Conservation (phyloP, 768 basidiomycete genomes). For the Gymnopilus junonius region DNA sequence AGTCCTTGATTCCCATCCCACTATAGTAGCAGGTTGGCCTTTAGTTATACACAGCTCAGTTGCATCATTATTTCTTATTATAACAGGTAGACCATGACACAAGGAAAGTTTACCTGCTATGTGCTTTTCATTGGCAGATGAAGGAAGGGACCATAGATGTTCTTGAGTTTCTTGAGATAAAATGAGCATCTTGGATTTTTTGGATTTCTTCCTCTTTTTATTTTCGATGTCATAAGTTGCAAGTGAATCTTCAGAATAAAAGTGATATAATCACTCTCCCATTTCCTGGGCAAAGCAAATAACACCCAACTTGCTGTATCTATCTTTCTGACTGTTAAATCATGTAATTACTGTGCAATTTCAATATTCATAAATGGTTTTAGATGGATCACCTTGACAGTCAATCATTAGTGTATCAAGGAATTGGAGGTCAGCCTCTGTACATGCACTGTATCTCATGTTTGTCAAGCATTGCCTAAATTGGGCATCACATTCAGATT, state of each 20-base stretch:
- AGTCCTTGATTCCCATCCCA: not conserved
- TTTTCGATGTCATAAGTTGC: not conserved
- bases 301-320: constrained; percentile 30
- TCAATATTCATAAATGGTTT: not conserved
- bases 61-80: constrained; percentile 35
- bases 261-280: constrained; percentile 25
- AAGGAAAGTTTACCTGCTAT: constrained; percentile 29
- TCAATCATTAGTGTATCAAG: constrained; percentile 34
- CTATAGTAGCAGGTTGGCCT: constrained; percentile 28
- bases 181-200: not conserved
- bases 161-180: not conserved
- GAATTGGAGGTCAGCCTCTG: constrained; percentile 28
- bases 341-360: constrained; percentile 38
- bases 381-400: constrained; percentile 27
- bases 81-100: constrained; percentile 37
- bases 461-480: constrained; percentile 24
- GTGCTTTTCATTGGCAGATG: constrained; percentile 1
- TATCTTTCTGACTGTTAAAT: constrained; percentile 32
- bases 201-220: not conserved
- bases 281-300: constrained; percentile 35
- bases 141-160: not conserved
- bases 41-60: constrained; percentile 37
- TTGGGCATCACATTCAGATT: constrained; percentile 16
- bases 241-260: constrained; percentile 31
- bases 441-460: constrained; percentile 34